These are phyloP conservation scores for Myxozyma nipponensis DNA, from an alignment of 805 yeast genomes.

Conservation along the genomic window DNA sequence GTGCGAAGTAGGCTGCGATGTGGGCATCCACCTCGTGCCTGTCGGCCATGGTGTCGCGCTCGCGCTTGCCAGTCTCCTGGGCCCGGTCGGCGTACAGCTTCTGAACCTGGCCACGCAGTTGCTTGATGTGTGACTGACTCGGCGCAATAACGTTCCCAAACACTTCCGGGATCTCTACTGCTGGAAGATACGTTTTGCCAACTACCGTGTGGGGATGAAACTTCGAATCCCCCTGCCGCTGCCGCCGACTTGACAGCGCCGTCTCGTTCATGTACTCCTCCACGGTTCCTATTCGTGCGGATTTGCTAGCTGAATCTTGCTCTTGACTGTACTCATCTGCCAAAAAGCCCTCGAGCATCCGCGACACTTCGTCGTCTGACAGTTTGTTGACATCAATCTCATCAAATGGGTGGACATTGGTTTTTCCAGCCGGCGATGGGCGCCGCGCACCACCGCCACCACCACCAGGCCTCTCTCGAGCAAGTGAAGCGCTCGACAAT, in stretches of 20 bases:
- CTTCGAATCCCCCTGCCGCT: constrained; percentile 2
- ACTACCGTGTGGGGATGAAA: constrained; percentile 17
- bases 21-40: constrained; percentile 58
- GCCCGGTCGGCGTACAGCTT: not conserved
- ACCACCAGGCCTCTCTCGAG: not conserved
- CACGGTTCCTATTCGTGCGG: not conserved
- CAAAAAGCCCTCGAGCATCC: not conserved
- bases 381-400: not conserved
- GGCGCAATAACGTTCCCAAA: constrained; percentile 7
- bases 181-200: constrained; percentile 13
- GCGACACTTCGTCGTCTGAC: not conserved
- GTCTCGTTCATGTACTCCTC: not conserved
- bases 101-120: not conserved
- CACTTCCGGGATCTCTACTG: constrained; percentile 9
- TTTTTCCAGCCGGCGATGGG: not conserved
- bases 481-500: not conserved
- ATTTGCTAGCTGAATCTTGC: not conserved
- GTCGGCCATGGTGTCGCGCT: constrained; percentile 1
- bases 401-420: not conserved
- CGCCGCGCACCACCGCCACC: too few relatives aligned
- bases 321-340: not conserved
- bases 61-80: constrained; percentile 1
- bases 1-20: constrained; percentile 74
- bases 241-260: too few relatives aligned
- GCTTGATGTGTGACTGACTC: not conserved